Base-by-base conservation (phyloP, 176 grass and related monocot genomes). In the Tillandsia fasciculata region DNA sequence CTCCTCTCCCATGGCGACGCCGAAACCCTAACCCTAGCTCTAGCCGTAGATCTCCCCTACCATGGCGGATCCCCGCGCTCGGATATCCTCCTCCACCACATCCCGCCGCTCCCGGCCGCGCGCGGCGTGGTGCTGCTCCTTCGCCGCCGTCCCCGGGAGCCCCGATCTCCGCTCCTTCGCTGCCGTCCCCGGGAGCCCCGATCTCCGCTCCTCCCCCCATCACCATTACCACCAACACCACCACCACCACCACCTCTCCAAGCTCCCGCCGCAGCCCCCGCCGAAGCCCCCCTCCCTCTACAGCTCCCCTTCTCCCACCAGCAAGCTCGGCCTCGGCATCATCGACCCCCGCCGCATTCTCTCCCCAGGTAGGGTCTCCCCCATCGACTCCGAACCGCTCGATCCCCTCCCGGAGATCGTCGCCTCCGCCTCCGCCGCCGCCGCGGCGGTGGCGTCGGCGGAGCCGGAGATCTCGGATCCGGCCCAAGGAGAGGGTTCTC, bases 301-400 rank as follows among this genome's bases (percentile, higher is more conserved):
- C 64, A 78, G 75, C 88, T 87, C 88, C 26, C 88, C 88, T 1
- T 91, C 88, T 18, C 80, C 88, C n/a, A 80, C 72, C 3, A 80
- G 63, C 51, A 86, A 73, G 78, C 81, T 84, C n/a, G 84, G 82
- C 0, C 82, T 85, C 11, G 81, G 81, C 11, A 72, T 88, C 72
- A 91, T 96, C 64, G 85, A 82, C 68, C 86, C 83, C 48, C 92
- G 92, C 57, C 84, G 92, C 15, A 96, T 96, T 65, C 86, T 91
- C 63, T 96, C 92, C n/a, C 92, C 92, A 9, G 92, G 88, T 0
- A 75, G 92, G 71, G 92, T 96, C 6, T 96, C 92, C 8, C 92
- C 92, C 12, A 96, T 96, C 33, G 88, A 91, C 57, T 84, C 89
- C 53, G 89, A 92, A 61, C 74, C 75, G 2, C 18, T 69, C 13